These are phyloP conservation scores for Chamaenerion angustifolium DNA, from an alignment of 345 rosid species.

Conservation along the genomic window DNA sequence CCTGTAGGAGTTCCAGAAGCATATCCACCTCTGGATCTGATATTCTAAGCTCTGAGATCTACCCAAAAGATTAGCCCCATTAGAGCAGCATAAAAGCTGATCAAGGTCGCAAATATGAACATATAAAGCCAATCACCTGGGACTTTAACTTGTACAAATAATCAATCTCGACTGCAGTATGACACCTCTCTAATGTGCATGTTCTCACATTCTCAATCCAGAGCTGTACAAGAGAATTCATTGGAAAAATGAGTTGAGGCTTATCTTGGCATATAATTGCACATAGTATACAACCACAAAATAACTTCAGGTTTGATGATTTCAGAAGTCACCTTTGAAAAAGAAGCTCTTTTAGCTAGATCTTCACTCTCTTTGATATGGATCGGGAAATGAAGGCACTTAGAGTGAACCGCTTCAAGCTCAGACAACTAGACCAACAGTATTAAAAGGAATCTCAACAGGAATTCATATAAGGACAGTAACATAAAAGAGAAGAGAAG, in stretches of 20 bases:
- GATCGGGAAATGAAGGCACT: constrained; percentile 42
- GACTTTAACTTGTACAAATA: constrained; percentile 56
- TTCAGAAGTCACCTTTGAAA: constrained; percentile 39
- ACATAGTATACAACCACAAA: background rate
- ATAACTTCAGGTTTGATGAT: background rate
- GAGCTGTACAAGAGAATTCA: constrained; percentile 27
- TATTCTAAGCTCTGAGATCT: constrained; percentile 68
- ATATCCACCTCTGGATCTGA: constrained; percentile 44
- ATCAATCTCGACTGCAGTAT: constrained; percentile 36
- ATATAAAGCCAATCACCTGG: constrained; percentile 34
- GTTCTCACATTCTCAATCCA: constrained; percentile 39
- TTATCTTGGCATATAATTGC: background rate
- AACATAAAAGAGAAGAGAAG: no score
- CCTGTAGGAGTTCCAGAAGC: constrained; percentile 34
- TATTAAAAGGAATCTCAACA: background rate
- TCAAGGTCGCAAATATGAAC: constrained; percentile 3
- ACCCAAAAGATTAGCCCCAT: constrained; percentile 7
- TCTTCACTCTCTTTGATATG: constrained; percentile 32
- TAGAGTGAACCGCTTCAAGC: constrained; percentile 49
- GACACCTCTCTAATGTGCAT: constrained; percentile 24
- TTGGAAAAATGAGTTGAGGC: constrained; percentile 4
- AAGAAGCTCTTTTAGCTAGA: constrained; percentile 40
- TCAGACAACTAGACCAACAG: constrained; percentile 38
- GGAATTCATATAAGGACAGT: background rate
- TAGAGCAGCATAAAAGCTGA: background rate